phyloP scores from a whole-genome alignment of 2,329 filamentous ascomycete species.

The Claviceps quebecensis region DNA sequence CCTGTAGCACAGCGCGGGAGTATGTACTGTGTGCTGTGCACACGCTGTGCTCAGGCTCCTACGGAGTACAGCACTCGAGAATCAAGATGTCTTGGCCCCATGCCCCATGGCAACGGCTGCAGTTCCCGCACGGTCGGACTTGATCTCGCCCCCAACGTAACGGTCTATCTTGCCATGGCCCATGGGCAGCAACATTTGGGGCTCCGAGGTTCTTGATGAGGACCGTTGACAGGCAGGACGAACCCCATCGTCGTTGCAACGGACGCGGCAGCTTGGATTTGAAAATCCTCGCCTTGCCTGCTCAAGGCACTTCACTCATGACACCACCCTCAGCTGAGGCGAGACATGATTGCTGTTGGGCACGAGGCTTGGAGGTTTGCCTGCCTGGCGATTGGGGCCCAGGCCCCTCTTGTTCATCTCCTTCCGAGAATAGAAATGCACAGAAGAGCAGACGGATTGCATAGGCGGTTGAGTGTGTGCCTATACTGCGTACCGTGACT shows the following conservation, averaged over 20 bases:
- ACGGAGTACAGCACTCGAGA: background rate
- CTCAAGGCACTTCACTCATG: constrained; percentile 1
- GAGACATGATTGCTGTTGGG: background rate
- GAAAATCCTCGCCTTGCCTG: background rate
- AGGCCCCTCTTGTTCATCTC: constrained; percentile 17
- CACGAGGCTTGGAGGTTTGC: background rate
- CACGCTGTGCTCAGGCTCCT: constrained; percentile 5
- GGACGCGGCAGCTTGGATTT: background rate
- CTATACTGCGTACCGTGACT: background rate
- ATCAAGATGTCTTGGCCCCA: constrained; percentile 5
- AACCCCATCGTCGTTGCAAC: background rate
- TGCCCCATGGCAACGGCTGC: constrained; percentile 8
- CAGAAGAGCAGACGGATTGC: constrained; percentile 12
- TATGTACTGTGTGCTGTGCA: background rate
- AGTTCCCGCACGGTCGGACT: constrained; percentile 8
- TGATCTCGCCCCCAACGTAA: constrained; percentile 12
- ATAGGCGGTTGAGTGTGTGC: background rate
- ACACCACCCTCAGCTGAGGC: background rate
- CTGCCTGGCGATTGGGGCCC: background rate
- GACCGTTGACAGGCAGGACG: background rate
- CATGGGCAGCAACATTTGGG: constrained; percentile 9
- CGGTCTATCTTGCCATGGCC: constrained; percentile 9
- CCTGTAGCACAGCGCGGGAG: background rate
- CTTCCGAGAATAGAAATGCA: constrained; percentile 36
- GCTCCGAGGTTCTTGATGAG: constrained; percentile 11